Evolutionary conservation across 371 early-diverging fungal genomes (phyloP), one percentile per base, ranked within the genome.

Genomic region (Polyrhizophydium stewartii): DNA sequence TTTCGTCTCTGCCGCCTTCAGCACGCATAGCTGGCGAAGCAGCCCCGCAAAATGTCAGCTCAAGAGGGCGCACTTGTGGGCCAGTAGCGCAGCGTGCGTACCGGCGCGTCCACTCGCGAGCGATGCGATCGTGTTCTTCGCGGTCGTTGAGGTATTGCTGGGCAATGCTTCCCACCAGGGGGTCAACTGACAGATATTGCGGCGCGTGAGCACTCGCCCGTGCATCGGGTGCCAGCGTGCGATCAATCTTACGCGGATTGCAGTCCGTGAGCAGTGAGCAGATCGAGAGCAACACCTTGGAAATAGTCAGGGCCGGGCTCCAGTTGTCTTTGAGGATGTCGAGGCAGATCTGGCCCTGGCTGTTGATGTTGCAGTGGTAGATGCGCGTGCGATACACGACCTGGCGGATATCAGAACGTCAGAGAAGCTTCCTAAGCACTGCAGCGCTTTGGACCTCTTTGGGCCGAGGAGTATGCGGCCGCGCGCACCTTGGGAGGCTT

Each of bases 291-390:
- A 97, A 73, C 9, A 96, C 93, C 75, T 93, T 97, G 35, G 89
- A 84, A 58, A 95, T 90, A 16, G 97, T 96, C 62, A 98, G 72
- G 17, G 94, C 93, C 1, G 97, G 97, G 37, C 89, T 87, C 98
- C 98, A 97, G 67, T 93, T 90, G 67, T 95, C 93, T 67, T 90
- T 92, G 41, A 97, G 77, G 37, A 95, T 91, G 66, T 94, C 95
- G 64, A 97, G 73, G 73, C 97, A 97, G 63, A 97, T 95, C 46
- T 77, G 81, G 19, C 98, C 98, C 60, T 86, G 85, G 43, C 81
- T 78, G 75, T 93, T 93, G 70, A 97, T 89, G 76, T 97, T 97
- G 78, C 96, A 96, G 79, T 97, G 98, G 68, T 94, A 97, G 58
- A 96, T 94, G 30, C 89, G 81, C 9, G 97, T 94, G 35, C 89